Evolutionary conservation across 169 alveolate species (phyloP), one percentile per base, ranked within the genome.

Genomic region (Plasmodium sp.): DNA sequence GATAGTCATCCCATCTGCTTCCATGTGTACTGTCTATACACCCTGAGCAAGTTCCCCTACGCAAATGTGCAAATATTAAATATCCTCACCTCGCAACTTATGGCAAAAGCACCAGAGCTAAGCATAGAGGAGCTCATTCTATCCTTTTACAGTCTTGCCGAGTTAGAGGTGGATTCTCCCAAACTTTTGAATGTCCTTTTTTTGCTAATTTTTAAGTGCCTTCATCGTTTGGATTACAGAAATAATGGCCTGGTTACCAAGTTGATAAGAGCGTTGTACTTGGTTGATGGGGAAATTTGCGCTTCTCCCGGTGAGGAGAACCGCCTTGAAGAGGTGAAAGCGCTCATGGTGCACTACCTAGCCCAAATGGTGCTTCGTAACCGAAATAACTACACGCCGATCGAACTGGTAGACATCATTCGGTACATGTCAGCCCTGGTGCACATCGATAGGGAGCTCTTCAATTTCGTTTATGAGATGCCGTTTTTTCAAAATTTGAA

Each of bases 41-140:
- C 74, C 34, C 73, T 90, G 58, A 80, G 84, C 45, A 90, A 90
- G 80, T 90, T 90, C 51, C 94, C 94, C 48, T 90, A 80, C 74
- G 41, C 91, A 7, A 62, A 90, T 90, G 14, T 90, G 27, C 81
- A 48, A 10, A 80, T 90, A 27, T n/a, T 90, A n/a, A 79, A 62
- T 51, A 80, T 80, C 9, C 22, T 90, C 48, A 48, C 39, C 5
- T 80, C 82, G 12, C 12, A 80, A 62, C 4, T 90, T 58, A 22
- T 81, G 73, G 71, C 41, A 27, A 62, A 36, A 31, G 54, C 74
- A 41, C 9, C 81, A 27, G 62, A 90, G 12, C 83, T 90, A 74
- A 58, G 91, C 51, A 33, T 90, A 58, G 94, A 90, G 10, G 94
- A 90, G 36, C 54, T 90, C n/a, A 90, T 90, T 14, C 51, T 90